Base-by-base conservation (phyloP, 352 stramenopile species). In the Phytophthora sp. region DNA sequence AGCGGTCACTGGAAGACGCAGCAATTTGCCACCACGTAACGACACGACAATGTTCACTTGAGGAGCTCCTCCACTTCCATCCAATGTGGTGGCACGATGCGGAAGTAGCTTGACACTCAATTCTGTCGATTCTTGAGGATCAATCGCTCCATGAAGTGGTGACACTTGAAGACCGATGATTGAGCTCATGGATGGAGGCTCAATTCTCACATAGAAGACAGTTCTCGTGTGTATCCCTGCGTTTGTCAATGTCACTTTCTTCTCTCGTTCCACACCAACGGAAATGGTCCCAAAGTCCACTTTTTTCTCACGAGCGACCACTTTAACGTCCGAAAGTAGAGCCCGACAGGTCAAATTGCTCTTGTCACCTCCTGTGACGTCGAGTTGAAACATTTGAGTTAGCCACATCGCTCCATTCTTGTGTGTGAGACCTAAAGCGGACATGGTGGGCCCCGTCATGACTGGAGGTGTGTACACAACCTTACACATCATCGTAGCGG, bases 221-320 rank as follows among this genome's bases (percentile, higher is more conserved):
- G 60, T 64, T 44, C 63, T 47, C 9, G 62, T 54, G 29, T 66
- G 39, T 3, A 62, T 18, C 1, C 69, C 70, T 0, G 69, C 49
- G 31, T 92, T 92, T 1, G 64, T 38, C 0, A 93, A 36, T 16
- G 76, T 76, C 1, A 93, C 26, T 21, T 71, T 76, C 47, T 87
- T 90, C 16, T 89, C 74, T 11, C 74, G 78, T 18, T 86, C 76
- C 4, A 93, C 86, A 2, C 91, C 91, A 4, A 97, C 84, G 0
- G 92, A 80, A 27, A 96, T 82, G 6, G 75, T 86, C 2, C 85
- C 90, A 45, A 97, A 92, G 41, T 95, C 86, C 15, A 97, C 50
- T 41, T 82, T 87, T 58, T 92, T 95, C 24, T 95, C 85, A 21
- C 84, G 84, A 16, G 74, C 61, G 1, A 67, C 59, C 21, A 83